Base-by-base conservation (phyloP, 805 yeast genomes). In the Myxozyma lipomycoides region DNA sequence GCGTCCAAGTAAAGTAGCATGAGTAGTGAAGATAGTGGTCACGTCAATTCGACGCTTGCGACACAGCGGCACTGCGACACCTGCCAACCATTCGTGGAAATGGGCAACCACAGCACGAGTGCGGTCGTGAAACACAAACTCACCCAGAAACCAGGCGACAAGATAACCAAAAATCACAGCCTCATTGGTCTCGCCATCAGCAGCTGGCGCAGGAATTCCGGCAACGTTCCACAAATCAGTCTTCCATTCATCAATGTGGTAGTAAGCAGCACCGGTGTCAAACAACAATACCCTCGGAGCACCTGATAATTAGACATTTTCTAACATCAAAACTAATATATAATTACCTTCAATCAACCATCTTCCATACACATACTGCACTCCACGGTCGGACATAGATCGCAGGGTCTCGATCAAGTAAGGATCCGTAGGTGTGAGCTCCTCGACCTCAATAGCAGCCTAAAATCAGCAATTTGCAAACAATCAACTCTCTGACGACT, bases 81-180 rank as follows among this genome's bases (percentile, higher is more conserved):
- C 97, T 1, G 98, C 97, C 51, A 91, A 77, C 98, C 98, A 91
- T 72, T 91, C 98, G 72, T 91, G 98, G 68, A 86, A 90, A 66
- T 91, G 98, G 49, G 93, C 83, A 55, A 91, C 83, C 45, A 93
- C 89, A 0, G 98, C 97, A 61, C 91, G 81, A 46, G 84, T 84
- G 22, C 81, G 78, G 67, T 93, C 95, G 62, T 82, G 81, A 65
- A 75, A 81, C n/a, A 86, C 87, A 66, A 87, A 77, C 69, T 93
- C 98, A 17, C 98, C 98, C 49, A 93, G 73, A 67, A 91, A 90
- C 98, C 98, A 91, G 2, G 98, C 95, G 23, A 89, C 95, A 45
- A 88, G 72, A 70, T 91, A 91, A 26, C 98, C 98, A 60, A 91
- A 74, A 56, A 91, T 73, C 58, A 93, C 86, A 26, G 98, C 96